Percentiles rank a stretch among this genome's conserved stretches.
Evolutionary conservation across 805 yeast species (phyloP).

Genomic region (Lachancea kluyveri): DNA sequence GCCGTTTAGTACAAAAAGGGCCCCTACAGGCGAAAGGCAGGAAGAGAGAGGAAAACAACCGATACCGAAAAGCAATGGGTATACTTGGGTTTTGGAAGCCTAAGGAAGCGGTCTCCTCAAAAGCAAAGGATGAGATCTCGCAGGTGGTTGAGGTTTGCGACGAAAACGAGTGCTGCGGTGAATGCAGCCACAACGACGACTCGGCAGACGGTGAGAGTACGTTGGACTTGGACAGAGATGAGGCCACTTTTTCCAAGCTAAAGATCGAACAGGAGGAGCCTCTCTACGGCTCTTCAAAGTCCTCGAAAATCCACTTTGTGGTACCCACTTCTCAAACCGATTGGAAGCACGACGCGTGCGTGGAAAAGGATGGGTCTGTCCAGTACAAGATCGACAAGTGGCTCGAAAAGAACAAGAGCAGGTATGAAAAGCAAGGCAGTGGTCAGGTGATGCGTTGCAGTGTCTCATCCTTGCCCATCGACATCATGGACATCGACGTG

Average conservation of each 20-base stretch:
- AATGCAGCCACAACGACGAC: constrained; percentile 20
- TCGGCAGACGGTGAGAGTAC: constrained; percentile 16
- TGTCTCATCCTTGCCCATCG: constrained; percentile 49
- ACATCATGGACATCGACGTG: constrained; percentile 39
- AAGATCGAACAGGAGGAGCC: constrained; percentile 32
- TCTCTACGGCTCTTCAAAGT: constrained; percentile 67
- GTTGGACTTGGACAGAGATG: constrained; percentile 26
- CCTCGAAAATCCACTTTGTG: constrained; percentile 64
- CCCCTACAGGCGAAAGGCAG: too few species aligned
- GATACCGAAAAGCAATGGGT: constrained; percentile 6
- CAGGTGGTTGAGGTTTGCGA: constrained; percentile 18
- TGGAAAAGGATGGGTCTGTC: constrained; percentile 38
- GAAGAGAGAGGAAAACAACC: too few species aligned
- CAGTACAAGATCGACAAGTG: constrained; percentile 40
- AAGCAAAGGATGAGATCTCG: constrained; percentile 14
- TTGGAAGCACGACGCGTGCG: constrained; percentile 73
- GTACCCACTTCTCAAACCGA: constrained; percentile 81
- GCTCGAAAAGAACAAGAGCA: constrained; percentile 26
- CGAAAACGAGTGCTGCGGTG: constrained; percentile 11
- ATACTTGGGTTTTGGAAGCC: constrained; percentile 7
- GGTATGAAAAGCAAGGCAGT: constrained; percentile 28
- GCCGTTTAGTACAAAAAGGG: too few species aligned
- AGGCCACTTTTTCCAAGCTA: constrained; percentile 18
- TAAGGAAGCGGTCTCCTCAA: constrained; percentile 4
- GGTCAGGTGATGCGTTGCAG: constrained; percentile 23